Evolutionary conservation across 495 filamentous ascomycete species (phyloP).

Genomic region (Penicillium egyptiacum): DNA sequence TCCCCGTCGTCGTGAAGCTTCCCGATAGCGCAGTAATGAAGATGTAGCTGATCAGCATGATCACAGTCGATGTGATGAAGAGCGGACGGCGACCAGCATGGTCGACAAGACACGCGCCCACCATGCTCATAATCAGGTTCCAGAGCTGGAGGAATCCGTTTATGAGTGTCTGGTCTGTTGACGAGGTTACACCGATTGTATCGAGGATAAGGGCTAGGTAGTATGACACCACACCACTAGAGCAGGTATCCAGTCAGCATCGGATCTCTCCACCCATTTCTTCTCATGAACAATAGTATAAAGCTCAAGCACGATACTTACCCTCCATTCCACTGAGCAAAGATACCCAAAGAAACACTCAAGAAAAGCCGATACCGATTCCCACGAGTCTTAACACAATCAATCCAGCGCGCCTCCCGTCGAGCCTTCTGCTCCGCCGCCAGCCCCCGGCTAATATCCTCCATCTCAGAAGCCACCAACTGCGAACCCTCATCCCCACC

Average conservation of each 20-base stretch:
- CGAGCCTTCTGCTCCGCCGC: background rate
- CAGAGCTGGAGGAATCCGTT: constrained; percentile 17
- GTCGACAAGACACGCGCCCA: constrained; percentile 53
- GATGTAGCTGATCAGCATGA: constrained; percentile 55
- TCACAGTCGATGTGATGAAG: constrained; percentile 52
- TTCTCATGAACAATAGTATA: background rate
- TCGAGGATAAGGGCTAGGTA: constrained; percentile 54
- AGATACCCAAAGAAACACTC: constrained; percentile 12
- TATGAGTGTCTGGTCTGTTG: constrained; percentile 40
- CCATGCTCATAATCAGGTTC: constrained; percentile 22
- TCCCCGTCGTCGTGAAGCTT: constrained; percentile 44
- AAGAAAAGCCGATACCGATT: constrained; percentile 19
- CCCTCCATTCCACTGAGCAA: constrained; percentile 17
- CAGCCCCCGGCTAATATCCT: constrained; percentile 2
- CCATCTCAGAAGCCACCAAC: constrained; percentile 10
- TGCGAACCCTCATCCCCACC: constrained; percentile 33
- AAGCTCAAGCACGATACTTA: background rate
- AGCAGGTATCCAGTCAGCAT: background rate
- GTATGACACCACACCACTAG: constrained; percentile 53
- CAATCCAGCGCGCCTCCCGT: constrained; percentile 3
- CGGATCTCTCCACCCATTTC: background rate
- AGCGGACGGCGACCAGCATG: constrained; percentile 52
- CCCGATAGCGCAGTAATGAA: constrained; percentile 54
- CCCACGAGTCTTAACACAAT: constrained; percentile 6
- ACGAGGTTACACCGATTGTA: constrained; percentile 50